phyloP scores from a whole-genome alignment of 192 early-diverging fungal genomes.

The Coemansia sp. region DNA sequence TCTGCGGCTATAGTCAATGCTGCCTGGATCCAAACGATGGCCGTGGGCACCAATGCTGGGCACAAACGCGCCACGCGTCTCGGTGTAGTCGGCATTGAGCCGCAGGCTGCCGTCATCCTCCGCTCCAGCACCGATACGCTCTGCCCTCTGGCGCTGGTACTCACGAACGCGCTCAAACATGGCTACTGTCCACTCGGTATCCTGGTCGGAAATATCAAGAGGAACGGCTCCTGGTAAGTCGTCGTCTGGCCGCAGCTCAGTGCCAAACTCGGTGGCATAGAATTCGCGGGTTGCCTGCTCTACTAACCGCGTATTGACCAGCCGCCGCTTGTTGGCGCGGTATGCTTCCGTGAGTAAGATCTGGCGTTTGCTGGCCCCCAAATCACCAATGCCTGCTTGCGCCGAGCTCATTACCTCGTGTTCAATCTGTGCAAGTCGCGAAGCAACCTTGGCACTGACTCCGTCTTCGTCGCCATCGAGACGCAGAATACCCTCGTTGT shows the following conservation, averaged over 20 bases:
- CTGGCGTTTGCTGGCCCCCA: constrained; percentile 42
- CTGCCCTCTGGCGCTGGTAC: constrained; percentile 41
- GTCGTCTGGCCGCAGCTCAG: constrained; percentile 6
- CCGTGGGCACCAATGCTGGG: constrained; percentile 2
- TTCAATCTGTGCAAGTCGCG: constrained; percentile 38
- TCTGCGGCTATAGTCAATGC: constrained; percentile 14
- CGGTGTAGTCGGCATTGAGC: constrained; percentile 26
- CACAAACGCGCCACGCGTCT: constrained; percentile 8
- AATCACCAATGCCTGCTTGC: constrained; percentile 39
- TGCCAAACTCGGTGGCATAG: constrained; percentile 41
- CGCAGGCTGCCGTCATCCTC: constrained; percentile 51
- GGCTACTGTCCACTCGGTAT: constrained; percentile 34
- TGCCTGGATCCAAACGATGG: constrained; percentile 11
- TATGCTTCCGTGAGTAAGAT: constrained; percentile 34
- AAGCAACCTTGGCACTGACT: constrained; percentile 21
- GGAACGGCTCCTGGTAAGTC: constrained; percentile 44
- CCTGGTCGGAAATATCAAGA: constrained; percentile 48
- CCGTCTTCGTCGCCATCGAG: constrained; percentile 48
- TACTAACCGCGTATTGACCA: constrained; percentile 34
- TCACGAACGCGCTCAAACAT: constrained; percentile 37
- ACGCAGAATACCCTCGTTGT: constrained; percentile 42
- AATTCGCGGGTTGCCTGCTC: constrained; percentile 43
- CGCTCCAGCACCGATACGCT: constrained; percentile 37
- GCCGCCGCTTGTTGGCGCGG: constrained; percentile 35
- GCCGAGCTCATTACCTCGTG: constrained; percentile 51